Base-by-base conservation (phyloP, 2,329 filamentous ascomycete genomes). In the Pestalotiopsis sp. region DNA sequence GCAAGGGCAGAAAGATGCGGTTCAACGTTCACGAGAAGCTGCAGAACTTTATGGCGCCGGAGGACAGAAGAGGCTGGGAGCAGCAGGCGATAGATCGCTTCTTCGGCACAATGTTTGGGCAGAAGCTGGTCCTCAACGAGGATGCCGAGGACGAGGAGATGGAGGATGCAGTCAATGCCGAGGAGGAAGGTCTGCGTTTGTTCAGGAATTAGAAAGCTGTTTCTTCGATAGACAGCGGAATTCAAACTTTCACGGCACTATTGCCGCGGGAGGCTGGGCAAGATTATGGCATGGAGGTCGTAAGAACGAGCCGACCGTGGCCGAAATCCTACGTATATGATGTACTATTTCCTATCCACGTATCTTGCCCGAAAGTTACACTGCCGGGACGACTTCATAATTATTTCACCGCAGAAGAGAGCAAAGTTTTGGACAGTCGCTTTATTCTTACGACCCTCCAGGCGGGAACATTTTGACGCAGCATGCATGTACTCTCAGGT, bases 1-100 rank as follows among this genome's bases (percentile, higher is more conserved):
- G 93, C 78, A 98, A 98, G 82, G 96, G 96, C 5, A 86, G 96
- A 64, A 98, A 98, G 83, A 89, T 99, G 87, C 88, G 94, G 52
- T 99, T 95, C 81, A 96, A 93, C 17, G 94, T 98, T 60, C 95
- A 98, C 78, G 95, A 98, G 83, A 98, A 98, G 84, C 81, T 99
- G 76, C 93, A 97, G 83, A 98, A 98, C 80, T 98, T 98, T 78
- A 98, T 98, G 94, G 95, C 95, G 12, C 91, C 94, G 0, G 94
- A 98, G 79, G 93, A 97, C 78, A 86, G 93, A 66, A 87, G 92
- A 3, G 81, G 80, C 17, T 99, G 96, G 96, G 92, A 93, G 70
- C 90, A 92, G 73, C 87, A 89, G 69, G 94, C 95, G 67, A 89
- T 94, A 69, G 93, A 96, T 74, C 82, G 89, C 68, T 89, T 95